Evolutionary conservation across 2,329 filamentous ascomycete genomes (phyloP), one percentile per base, ranked within the genome.

Genomic region (Epichloe amarillans): DNA sequence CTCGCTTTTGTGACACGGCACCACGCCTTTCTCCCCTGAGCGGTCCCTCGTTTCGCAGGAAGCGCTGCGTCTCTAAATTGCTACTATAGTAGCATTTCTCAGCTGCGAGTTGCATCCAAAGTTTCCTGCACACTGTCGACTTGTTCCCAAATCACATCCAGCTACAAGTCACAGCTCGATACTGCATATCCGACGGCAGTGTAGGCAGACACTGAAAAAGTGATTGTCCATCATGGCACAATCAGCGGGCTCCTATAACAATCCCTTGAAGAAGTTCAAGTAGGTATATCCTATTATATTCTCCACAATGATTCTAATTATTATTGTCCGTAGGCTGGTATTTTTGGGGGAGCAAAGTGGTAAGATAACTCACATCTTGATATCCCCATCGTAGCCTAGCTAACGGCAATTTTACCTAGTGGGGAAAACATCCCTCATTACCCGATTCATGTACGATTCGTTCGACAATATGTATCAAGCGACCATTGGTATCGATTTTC

Each of bases 241-340:
- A 72, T 70, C 74, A 55, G 83, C 83, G 64, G 87, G 86, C 69
- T 88, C 87, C 58, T 98, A 97, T 78, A 96, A 94, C 70, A 97
- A 97, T 77, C 93, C 93, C 64, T 77, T 98, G 73, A 98, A 98
- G 86, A 98, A 98, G 73, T 98, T 97, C 85, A 98, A 98, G 90
- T 96, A 76, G 54, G 64, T 61, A 4, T 41, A 10, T 21, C 12
- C 12, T 11, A 30, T 33, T 15, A 37, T 26, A 23, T 17, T 36
- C n/a, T 8, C 14, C 4, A 3, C 15, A 11, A 23, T 5, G 4
- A 40, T 11, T 23, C 50, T 52, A 19, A 53, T 46, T 15, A 10
- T 42, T 36, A 21, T 15, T 47, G 10, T 46, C 12, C 33, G 33
- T 61, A 95, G 90, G 75, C 74, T 98, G 70, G 93, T 98, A 60